Evolutionary conservation across 2,329 filamentous ascomycete genomes (phyloP).

Genomic region (Lachnellula suecica): DNA sequence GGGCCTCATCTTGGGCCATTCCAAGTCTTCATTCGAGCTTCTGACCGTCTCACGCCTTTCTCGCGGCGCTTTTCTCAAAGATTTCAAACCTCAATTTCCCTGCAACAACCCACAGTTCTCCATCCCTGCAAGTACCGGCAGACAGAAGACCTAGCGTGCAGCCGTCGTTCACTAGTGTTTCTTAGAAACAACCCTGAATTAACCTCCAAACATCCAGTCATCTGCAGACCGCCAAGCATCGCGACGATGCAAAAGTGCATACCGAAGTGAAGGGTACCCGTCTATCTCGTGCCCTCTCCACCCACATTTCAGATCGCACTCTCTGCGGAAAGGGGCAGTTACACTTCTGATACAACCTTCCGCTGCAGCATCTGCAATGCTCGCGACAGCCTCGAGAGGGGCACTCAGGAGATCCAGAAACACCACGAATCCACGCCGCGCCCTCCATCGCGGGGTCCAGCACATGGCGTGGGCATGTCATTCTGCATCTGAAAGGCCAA

Average conservation of each 20-base stretch:
- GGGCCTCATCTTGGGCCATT: too few species aligned
- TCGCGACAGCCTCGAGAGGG: not conserved
- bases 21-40: too few species aligned
- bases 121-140: constrained; percentile 20
- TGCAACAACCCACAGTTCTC: constrained; percentile 6
- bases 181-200: constrained; percentile 19
- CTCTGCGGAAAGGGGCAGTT: not conserved
- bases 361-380: not conserved
- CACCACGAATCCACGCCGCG: not conserved
- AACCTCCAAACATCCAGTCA: constrained; percentile 11
- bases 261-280: not conserved
- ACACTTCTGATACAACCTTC: not conserved
- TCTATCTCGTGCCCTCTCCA: not conserved
- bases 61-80: constrained; percentile 7
- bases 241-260: not conserved
- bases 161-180: not conserved
- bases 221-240: not conserved
- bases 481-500: constrained; percentile 11
- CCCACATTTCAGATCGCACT: not conserved
- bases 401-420: not conserved
- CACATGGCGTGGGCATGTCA: constrained; percentile 10
- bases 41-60: not conserved
- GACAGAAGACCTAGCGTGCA: constrained; percentile 7
- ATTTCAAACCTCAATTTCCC: constrained; percentile 21
- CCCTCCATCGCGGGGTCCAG: constrained; percentile 10